phyloP scores from a whole-genome alignment of 352 stramenopile genomes.

The Phytophthora ohioensis region DNA sequence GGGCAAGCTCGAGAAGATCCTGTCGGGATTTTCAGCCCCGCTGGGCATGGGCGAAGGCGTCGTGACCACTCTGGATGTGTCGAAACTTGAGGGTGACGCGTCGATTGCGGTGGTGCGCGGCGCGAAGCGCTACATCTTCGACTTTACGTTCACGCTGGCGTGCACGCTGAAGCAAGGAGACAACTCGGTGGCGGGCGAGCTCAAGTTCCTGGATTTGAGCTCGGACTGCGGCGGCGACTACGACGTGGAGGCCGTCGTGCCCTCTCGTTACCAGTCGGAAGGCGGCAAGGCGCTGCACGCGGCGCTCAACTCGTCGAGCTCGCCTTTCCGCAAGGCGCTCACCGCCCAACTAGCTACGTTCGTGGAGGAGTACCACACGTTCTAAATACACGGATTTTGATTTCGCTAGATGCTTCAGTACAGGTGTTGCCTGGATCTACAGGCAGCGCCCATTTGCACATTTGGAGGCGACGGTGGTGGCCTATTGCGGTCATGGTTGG shows the following conservation, averaged over 20 bases:
- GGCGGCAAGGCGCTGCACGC: conserved; percentile 76
- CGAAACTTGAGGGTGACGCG: conserved; percentile 92
- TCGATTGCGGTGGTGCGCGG: conserved; percentile 93
- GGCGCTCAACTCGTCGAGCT: conserved; percentile 55
- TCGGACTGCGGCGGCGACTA: conserved; percentile 77
- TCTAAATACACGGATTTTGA: conserved; percentile 47
- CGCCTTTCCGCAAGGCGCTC: conserved; percentile 73
- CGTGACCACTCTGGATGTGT: conserved; percentile 72
- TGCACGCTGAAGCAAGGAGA: conserved; percentile 47
- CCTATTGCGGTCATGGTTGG: no score
- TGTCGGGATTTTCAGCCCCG: conserved; percentile 52
- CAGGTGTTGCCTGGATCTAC: neutral
- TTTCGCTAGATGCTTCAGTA: neutral
- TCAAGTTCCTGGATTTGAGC: conserved; percentile 87
- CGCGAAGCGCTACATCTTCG: conserved; percentile 94
- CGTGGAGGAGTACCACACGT: conserved; percentile 78
- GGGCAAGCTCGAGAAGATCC: conserved; percentile 68
- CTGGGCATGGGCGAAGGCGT: conserved; percentile 47
- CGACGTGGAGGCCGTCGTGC: conserved; percentile 75
- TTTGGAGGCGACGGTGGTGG: no score
- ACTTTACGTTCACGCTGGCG: conserved; percentile 75
- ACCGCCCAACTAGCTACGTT: conserved; percentile 61
- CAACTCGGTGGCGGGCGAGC: conserved; percentile 47
- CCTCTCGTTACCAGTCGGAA: conserved; percentile 74
- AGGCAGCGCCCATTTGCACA: neutral